phyloP scores from a whole-genome alignment of 192 early-diverging fungal genomes.

The Oehlia diaphana region DNA sequence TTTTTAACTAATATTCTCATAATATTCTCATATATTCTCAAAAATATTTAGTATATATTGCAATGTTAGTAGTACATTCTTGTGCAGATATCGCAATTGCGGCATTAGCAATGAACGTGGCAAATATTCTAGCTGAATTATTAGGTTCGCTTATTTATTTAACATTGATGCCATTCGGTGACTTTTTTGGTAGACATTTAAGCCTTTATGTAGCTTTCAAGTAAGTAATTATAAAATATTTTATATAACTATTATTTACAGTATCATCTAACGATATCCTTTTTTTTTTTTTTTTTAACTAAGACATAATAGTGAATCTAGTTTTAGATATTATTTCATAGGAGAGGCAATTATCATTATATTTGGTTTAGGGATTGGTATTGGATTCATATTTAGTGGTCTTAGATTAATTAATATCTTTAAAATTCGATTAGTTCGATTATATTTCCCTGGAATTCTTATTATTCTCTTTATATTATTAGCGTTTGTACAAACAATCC shows the following conservation, averaged over 20 bases:
- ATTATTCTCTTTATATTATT: neutral
- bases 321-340: constrained; percentile 14
- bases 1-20: no score
- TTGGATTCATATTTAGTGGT: neutral
- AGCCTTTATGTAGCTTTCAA: constrained; percentile 9
- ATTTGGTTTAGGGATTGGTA: neutral
- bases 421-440: neutral
- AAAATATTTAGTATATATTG: constrained; percentile 2
- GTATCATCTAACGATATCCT: no score
- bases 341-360: neutral
- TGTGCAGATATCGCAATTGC: neutral
- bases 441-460: neutral
- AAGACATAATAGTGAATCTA: neutral
- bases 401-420: neutral
- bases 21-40: no score
- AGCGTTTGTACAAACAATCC: neutral
- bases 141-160: neutral
- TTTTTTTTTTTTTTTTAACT: neutral
- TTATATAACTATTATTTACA: no score
- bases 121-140: neutral
- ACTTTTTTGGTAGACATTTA: constrained; percentile 18
- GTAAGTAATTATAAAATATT: neutral
- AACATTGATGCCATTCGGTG: neutral
- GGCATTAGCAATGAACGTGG: neutral
- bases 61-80: neutral